phyloP scores from a whole-genome alignment of 2,329 filamentous ascomycete species.

The Aspergillus transmontanensis region DNA sequence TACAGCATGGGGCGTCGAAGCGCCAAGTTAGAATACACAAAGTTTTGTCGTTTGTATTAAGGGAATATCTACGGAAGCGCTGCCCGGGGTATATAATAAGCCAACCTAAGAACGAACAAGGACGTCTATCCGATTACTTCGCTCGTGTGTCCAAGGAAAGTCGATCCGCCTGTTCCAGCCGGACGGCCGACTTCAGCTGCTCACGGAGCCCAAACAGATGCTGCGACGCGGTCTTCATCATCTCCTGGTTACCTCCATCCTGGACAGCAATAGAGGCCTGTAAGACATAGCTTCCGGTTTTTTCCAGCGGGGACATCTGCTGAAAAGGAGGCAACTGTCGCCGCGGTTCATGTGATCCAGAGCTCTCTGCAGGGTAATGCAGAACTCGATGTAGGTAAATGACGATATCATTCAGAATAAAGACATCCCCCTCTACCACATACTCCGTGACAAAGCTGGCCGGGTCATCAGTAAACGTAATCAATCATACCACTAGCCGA shows the following conservation, averaged over 20 bases:
- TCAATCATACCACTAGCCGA: slow-evolving; percentile 3
- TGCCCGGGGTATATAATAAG: slow-evolving; percentile 23
- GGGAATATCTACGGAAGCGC: neutral
- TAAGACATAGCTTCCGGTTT: slow-evolving; percentile 60
- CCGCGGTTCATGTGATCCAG: slow-evolving; percentile 36
- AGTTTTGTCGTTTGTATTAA: neutral
- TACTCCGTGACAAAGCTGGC: slow-evolving; percentile 60
- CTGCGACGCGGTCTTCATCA: slow-evolving; percentile 56
- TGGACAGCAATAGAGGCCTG: slow-evolving; percentile 61
- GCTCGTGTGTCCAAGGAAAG: slow-evolving; percentile 63
- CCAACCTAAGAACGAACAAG: slow-evolving; percentile 15
- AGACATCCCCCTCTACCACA: slow-evolving; percentile 58
- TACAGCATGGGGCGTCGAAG: neutral
- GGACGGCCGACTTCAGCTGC: slow-evolving; percentile 57
- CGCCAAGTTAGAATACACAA: neutral
- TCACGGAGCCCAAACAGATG: slow-evolving; percentile 59
- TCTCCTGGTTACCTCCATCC: slow-evolving; percentile 56
- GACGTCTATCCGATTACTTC: slow-evolving; percentile 42
- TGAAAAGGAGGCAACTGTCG: slow-evolving; percentile 46
- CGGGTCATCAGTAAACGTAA: slow-evolving; percentile 14
- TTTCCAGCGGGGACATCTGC: slow-evolving; percentile 55
- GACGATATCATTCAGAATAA: slow-evolving; percentile 60
- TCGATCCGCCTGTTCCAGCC: slow-evolving; percentile 60
- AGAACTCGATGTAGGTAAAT: slow-evolving; percentile 60
- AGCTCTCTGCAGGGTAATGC: slow-evolving; percentile 43